Conservation (phyloP, 192 early-diverging fungal species). For the Rhizophlyctis rosea region DNA sequence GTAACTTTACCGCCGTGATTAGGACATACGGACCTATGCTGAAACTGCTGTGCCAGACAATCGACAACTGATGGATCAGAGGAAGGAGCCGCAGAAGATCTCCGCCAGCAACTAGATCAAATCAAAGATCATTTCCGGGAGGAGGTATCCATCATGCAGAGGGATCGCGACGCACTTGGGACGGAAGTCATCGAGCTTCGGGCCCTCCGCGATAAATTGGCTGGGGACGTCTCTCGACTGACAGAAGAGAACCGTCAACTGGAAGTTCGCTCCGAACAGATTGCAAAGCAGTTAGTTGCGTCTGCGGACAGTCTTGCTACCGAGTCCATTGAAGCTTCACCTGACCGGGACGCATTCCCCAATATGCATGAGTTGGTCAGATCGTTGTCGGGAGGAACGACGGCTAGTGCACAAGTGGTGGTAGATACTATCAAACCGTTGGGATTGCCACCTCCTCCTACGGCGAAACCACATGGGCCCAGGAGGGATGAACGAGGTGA, state of each 20-base stretch:
- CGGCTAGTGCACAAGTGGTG: too few species aligned
- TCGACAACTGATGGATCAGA: too few species aligned
- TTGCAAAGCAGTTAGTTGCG: slow-evolving; percentile 11
- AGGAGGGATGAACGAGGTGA: too few species aligned
- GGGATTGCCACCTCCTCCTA: slow-evolving; percentile 3
- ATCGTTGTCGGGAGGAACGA: slow-evolving; percentile 12
- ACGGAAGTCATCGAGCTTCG: slow-evolving; percentile 3
- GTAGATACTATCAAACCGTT: too few species aligned
- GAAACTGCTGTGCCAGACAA: slow-evolving; percentile 4
- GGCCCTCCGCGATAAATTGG: slow-evolving; percentile 6
- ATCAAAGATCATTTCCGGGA: slow-evolving; percentile 15
- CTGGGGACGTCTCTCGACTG: slow-evolving; percentile 11
- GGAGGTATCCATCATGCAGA: slow-evolving; percentile 10
- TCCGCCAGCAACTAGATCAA: slow-evolving; percentile 9
- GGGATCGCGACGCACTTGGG: slow-evolving; percentile 14
- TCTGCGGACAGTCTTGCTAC: slow-evolving; percentile 11
- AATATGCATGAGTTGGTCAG: slow-evolving; percentile 19
- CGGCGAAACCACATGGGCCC: too few species aligned
- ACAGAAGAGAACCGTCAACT: slow-evolving; percentile 12
- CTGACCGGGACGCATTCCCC: not conserved
- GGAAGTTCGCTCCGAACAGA: slow-evolving; percentile 7
- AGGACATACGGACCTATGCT: too few species aligned
- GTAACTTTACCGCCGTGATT: not conserved
- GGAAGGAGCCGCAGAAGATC: too few species aligned
- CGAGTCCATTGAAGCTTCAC: not conserved